Conservation (phyloP, 306 rosid species). For the Betula pendula region DNA sequence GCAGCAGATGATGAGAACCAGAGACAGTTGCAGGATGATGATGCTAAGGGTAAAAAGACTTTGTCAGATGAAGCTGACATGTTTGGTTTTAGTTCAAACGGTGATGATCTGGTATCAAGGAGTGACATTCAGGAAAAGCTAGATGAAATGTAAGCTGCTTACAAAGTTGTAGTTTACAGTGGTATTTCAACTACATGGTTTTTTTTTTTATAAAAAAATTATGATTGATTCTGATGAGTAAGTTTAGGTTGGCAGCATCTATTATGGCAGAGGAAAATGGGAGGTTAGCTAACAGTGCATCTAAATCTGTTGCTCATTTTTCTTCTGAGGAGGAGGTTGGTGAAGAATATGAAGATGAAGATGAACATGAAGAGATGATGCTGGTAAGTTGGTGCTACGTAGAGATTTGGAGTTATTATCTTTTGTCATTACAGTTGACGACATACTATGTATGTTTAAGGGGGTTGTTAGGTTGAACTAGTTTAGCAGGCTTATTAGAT, state of each 20-base stretch:
- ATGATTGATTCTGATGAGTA: slow-evolving; percentile 27
- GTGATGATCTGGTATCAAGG: slow-evolving; percentile 16
- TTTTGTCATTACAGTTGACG: slow-evolving; percentile 10
- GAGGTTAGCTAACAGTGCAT: slow-evolving; percentile 34
- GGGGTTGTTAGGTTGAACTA: neutral
- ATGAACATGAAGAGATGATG: slow-evolving; percentile 59
- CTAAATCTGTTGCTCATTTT: slow-evolving; percentile 36
- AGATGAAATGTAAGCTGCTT: slow-evolving; percentile 70
- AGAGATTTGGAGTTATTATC: slow-evolving; percentile 21
- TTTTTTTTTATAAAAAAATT: neutral
- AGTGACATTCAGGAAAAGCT: slow-evolving; percentile 57
- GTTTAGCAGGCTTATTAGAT: neutral
- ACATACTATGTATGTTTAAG: neutral
- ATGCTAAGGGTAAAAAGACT: slow-evolving; percentile 32
- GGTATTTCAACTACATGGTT: slow-evolving; percentile 9
- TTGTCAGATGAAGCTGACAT: slow-evolving; percentile 13
- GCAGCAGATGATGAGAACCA: slow-evolving; percentile 16
- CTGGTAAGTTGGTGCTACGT: slow-evolving; percentile 46
- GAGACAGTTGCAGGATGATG: slow-evolving; percentile 28
- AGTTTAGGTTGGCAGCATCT: slow-evolving; percentile 89
- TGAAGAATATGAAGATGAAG: slow-evolving; percentile 27
- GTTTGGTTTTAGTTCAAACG: slow-evolving; percentile 22
- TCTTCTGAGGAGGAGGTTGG: slow-evolving; percentile 44
- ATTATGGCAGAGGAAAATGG: slow-evolving; percentile 68
- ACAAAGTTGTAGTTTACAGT: slow-evolving; percentile 21